Conservation (phyloP, 2,329 filamentous ascomycete species). For the Cercospora citrullina region DNA sequence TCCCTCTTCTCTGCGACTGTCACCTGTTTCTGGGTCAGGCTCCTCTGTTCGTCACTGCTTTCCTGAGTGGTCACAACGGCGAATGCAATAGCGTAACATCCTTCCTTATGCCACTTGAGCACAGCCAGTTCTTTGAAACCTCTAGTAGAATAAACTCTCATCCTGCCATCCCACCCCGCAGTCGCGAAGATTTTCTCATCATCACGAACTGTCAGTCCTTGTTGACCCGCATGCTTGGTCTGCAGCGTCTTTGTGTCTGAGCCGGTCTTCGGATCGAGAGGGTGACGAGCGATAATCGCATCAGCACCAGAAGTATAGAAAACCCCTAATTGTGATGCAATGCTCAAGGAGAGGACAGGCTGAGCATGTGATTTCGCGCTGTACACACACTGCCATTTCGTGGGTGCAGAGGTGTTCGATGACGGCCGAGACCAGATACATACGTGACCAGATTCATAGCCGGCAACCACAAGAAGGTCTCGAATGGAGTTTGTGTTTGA, state of each 20-base stretch:
- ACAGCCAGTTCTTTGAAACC: slow-evolving; percentile 81
- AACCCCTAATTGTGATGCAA: slow-evolving; percentile 47
- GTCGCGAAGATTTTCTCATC: slow-evolving; percentile 85
- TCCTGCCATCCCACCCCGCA: slow-evolving; percentile 84
- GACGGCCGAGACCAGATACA: slow-evolving; percentile 53
- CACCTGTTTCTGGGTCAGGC: slow-evolving; percentile 16
- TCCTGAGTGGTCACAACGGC: slow-evolving; percentile 43
- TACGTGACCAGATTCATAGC: slow-evolving; percentile 81
- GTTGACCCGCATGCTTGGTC: slow-evolving; percentile 89
- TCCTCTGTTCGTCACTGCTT: not conserved
- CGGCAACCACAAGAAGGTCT: slow-evolving; percentile 65
- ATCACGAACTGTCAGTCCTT: slow-evolving; percentile 71
- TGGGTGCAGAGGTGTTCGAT: slow-evolving; percentile 36
- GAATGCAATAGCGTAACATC: slow-evolving; percentile 81
- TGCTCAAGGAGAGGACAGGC: slow-evolving; percentile 68
- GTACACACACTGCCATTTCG: slow-evolving; percentile 62
- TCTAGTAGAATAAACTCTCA: slow-evolving; percentile 70
- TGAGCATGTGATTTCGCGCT: slow-evolving; percentile 69
- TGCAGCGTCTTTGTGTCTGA: slow-evolving; percentile 49
- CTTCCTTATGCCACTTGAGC: slow-evolving; percentile 89
- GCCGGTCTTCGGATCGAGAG: slow-evolving; percentile 45
- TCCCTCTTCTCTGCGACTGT: slow-evolving; percentile 42
- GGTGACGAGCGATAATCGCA: slow-evolving; percentile 73
- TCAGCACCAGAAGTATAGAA: slow-evolving; percentile 85
- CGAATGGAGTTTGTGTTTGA: slow-evolving; percentile 41